Evolutionary conservation across 768 basidiomycete species (phyloP).

Genomic region (Mrakia hoshinonis): DNA sequence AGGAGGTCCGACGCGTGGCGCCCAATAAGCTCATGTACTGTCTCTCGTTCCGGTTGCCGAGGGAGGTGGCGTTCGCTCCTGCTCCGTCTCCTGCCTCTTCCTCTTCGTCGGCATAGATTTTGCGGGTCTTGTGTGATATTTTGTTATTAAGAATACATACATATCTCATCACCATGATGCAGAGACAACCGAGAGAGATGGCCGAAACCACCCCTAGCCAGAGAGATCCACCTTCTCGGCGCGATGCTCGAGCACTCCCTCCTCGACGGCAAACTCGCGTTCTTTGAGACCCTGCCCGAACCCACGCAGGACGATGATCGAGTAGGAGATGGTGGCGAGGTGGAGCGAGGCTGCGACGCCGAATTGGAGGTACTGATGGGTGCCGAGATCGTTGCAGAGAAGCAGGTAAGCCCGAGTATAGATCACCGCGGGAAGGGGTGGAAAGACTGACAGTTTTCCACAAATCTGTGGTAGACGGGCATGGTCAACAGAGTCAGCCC

Average conservation of each 20-base stretch:
- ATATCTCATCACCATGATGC: too few relatives aligned
- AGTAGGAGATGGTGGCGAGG: background rate
- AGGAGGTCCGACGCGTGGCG: slow-evolving; percentile 83
- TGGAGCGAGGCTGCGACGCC: background rate
- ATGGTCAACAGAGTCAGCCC: background rate
- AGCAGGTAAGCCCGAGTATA: background rate
- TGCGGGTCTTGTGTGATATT: too few relatives aligned
- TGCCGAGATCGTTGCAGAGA: too few relatives aligned
- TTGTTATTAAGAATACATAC: too few relatives aligned
- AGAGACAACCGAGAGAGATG: too few relatives aligned
- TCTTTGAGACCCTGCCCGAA: background rate
- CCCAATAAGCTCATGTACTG: slow-evolving; percentile 98
- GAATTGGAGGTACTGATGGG: slow-evolving; percentile 4
- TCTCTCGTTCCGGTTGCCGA: slow-evolving; percentile 70
- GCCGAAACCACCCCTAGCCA: too few relatives aligned
- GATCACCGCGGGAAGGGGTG: background rate
- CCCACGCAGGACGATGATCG: background rate
- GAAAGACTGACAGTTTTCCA: background rate
- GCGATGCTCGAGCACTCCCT: too few relatives aligned
- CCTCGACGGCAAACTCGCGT: background rate
- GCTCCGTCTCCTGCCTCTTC: too few relatives aligned
- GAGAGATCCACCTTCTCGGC: too few relatives aligned
- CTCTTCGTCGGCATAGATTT: too few relatives aligned
- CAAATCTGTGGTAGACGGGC: background rate
- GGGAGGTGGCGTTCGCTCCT: slow-evolving; percentile 41